Conservation (phyloP, 768 basidiomycete species). For the Trametes elegans region DNA sequence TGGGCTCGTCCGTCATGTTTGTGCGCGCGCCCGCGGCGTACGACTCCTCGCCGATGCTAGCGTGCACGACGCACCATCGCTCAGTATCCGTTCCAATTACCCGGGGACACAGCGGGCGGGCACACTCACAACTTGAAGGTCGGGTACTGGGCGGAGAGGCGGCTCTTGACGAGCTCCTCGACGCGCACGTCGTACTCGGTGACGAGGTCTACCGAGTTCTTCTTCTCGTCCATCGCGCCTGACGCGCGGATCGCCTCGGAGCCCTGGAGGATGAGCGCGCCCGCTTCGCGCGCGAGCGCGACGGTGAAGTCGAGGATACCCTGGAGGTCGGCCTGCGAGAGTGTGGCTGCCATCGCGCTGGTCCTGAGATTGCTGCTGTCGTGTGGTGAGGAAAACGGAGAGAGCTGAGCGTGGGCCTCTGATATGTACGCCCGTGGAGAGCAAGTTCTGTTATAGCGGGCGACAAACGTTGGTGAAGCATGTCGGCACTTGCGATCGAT, state of each 20-base stretch:
- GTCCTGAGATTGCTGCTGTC: not conserved
- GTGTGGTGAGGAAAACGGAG: too few relatives aligned
- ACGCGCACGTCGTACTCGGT: slow-evolving; percentile 94
- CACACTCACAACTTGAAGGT: slow-evolving; percentile 75
- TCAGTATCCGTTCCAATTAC: not conserved
- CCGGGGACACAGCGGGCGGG: not conserved
- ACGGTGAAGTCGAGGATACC: slow-evolving; percentile 67
- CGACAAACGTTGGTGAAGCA: too few relatives aligned
- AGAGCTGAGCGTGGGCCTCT: too few relatives aligned
- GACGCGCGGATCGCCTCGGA: slow-evolving; percentile 68
- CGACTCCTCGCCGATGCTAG: slow-evolving; percentile 94
- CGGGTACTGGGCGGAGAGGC: slow-evolving; percentile 67
- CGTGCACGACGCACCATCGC: not conserved
- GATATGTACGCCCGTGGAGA: not conserved
- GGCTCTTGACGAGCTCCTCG: slow-evolving; percentile 76
- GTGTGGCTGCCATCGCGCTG: slow-evolving; percentile 30
- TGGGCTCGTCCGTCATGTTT: slow-evolving; percentile 81
- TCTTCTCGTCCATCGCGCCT: slow-evolving; percentile 71
- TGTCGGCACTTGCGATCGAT: too few relatives aligned
- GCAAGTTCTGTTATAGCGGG: too few relatives aligned
- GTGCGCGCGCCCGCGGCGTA: slow-evolving; percentile 72
- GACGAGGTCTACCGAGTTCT: slow-evolving; percentile 91
- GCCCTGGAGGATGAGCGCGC: slow-evolving; percentile 73
- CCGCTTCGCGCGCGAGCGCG: slow-evolving; percentile 71
- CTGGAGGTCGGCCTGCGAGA: slow-evolving; percentile 47